phyloP scores from a whole-genome alignment of 768 basidiomycete genomes.

The Suillus tomentosus region DNA sequence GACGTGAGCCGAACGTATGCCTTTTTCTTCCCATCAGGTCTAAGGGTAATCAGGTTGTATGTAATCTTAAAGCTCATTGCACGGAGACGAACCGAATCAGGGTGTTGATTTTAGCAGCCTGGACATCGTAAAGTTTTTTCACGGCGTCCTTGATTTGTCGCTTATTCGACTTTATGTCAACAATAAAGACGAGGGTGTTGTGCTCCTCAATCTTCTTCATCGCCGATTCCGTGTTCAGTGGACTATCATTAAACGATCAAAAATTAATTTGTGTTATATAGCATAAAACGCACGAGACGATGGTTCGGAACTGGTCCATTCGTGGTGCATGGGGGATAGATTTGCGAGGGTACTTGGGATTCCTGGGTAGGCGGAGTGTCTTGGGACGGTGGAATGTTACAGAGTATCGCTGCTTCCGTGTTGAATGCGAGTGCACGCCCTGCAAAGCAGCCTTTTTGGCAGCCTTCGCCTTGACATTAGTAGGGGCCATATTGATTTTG shows the following conservation, averaged over 20 bases:
- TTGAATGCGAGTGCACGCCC: conserved; percentile 72
- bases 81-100: conserved; percentile 77
- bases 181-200: conserved; percentile 98
- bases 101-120: conserved; percentile 96
- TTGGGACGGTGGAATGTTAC: conserved; percentile 97
- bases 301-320: conserved; percentile 96
- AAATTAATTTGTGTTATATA: neutral
- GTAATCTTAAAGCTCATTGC: neutral
- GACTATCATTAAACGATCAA: conserved; percentile 43
- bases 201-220: conserved; percentile 99
- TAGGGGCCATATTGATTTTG: conserved; percentile 16
- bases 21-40: conserved; percentile 99
- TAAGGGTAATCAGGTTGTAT: conserved; percentile 29
- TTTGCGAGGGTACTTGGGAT: conserved; percentile 95
- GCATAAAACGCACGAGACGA: conserved; percentile 70
- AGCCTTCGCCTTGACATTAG: conserved; percentile 77
- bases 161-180: conserved; percentile 95
- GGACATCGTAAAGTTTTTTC: conserved; percentile 98
- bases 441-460: conserved; percentile 97
- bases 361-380: conserved; percentile 81
- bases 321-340: conserved; percentile 88
- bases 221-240: conserved; percentile 92
- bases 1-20: conserved; percentile 94
- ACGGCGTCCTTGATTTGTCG: conserved; percentile 99
- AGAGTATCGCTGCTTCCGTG: conserved; percentile 80